These are phyloP conservation scores for Mycena floridula DNA, from an alignment of 768 basidiomycete species.

Conservation along the genomic window DNA sequence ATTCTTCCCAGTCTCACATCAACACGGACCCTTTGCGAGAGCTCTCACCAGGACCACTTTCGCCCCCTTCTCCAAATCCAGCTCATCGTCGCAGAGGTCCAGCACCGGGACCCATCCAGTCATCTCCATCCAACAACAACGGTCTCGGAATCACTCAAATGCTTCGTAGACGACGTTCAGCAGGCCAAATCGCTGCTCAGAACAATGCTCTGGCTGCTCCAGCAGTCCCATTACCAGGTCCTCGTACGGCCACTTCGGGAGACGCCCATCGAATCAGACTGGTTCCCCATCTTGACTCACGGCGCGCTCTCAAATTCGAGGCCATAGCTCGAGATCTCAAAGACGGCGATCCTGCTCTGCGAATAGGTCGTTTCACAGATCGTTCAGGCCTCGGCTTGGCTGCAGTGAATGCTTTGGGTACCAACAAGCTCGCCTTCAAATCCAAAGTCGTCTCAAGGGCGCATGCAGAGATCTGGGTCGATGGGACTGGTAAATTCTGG, in stretches of 20 bases:
- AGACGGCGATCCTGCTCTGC: slow-evolving; percentile 62
- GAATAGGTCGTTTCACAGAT: slow-evolving; percentile 95
- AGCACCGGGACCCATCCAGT: slow-evolving; percentile 26
- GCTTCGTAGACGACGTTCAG: slow-evolving; percentile 62
- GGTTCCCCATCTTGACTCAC: slow-evolving; percentile 90
- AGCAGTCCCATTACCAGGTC: neutral
- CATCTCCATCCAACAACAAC: slow-evolving; percentile 26
- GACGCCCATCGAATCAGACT: slow-evolving; percentile 75
- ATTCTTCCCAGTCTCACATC: slow-evolving; percentile 57
- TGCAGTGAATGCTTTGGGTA: slow-evolving; percentile 60
- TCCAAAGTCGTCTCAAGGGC: slow-evolving; percentile 91
- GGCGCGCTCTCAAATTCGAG: slow-evolving; percentile 86
- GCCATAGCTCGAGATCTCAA: slow-evolving; percentile 83
- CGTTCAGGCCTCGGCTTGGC: slow-evolving; percentile 61
- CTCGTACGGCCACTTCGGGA: neutral
- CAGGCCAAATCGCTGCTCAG: slow-evolving; percentile 37
- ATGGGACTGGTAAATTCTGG: slow-evolving; percentile 63
- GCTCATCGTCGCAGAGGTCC: slow-evolving; percentile 29
- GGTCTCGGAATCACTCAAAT: slow-evolving; percentile 52
- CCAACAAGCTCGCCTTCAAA: slow-evolving; percentile 90
- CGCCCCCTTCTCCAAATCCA: slow-evolving; percentile 27
- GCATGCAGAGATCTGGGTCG: slow-evolving; percentile 93
- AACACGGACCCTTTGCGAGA: slow-evolving; percentile 31
- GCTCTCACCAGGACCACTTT: slow-evolving; percentile 39
- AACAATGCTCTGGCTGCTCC: slow-evolving; percentile 1